A percentile compares a stretch with the other conserved stretches of the same genome.
Evolutionary conservation across 345 rosid species (phyloP).

Genomic region (Raphanus sativus): DNA sequence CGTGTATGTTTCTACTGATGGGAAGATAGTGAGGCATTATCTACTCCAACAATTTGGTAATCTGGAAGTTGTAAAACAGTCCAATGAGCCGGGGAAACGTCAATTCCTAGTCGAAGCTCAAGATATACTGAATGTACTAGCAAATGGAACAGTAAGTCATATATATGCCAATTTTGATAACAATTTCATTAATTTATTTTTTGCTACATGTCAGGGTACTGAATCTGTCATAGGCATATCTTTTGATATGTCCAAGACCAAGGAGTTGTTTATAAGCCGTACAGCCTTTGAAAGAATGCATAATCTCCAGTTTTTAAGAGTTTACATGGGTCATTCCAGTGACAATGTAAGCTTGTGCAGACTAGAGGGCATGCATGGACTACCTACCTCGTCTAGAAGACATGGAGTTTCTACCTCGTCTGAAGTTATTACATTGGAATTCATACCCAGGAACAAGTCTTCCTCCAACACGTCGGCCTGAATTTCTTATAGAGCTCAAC

Average conservation of each 20-base stretch:
- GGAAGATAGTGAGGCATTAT: conserved; percentile 28
- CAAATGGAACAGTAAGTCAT: neutral
- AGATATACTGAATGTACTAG: neutral
- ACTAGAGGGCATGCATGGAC: neutral
- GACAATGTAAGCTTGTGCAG: neutral
- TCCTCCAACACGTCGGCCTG: neutral
- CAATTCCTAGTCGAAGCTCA: conserved; percentile 27
- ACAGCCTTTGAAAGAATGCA: neutral
- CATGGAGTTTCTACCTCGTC: neutral
- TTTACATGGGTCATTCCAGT: neutral
- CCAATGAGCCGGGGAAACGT: conserved; percentile 17
- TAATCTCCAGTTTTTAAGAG: neutral
- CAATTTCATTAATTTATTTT: neutral
- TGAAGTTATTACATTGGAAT: neutral
- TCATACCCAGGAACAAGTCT: neutral
- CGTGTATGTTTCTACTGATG: neutral
- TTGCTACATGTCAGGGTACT: neutral
- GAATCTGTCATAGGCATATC: neutral
- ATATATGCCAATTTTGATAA: neutral
- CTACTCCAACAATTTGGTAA: conserved; percentile 33
- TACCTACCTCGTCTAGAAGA: neutral
- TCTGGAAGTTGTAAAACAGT: conserved; percentile 5
- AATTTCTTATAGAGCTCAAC: neutral
- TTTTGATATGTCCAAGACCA: neutral
- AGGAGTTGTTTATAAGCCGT: neutral